phyloP scores from a whole-genome alignment of 1,139 yeast species.

The Pichia sp. region DNA sequence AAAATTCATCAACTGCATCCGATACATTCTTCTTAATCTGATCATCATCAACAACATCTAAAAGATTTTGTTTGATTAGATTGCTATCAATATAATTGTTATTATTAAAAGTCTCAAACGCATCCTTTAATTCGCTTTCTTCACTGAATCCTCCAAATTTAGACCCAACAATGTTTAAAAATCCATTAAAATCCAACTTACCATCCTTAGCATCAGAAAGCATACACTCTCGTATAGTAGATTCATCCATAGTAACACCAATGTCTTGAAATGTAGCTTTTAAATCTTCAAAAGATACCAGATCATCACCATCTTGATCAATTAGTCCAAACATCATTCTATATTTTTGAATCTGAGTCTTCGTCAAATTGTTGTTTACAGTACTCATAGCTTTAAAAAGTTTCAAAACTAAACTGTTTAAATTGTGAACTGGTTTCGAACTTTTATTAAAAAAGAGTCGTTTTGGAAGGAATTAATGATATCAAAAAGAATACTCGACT shows the following conservation, averaged over 20 bases:
- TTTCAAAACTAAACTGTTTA: background rate
- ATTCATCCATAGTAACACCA: slow-evolving; percentile 4
- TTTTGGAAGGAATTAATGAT: background rate
- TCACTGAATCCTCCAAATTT: slow-evolving; percentile 54
- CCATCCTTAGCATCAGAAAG: slow-evolving; percentile 32
- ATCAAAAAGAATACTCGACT: background rate
- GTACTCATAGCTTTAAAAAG: background rate
- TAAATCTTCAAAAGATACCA: slow-evolving; percentile 55
- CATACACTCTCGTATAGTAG: slow-evolving; percentile 33
- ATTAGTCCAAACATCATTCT: slow-evolving; percentile 44
- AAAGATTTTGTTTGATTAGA: slow-evolving; percentile 44
- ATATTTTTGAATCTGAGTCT: slow-evolving; percentile 23
- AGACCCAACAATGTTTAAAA: slow-evolving; percentile 60
- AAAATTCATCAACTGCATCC: slow-evolving; percentile 43
- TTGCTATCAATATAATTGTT: slow-evolving; percentile 37
- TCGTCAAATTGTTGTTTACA: slow-evolving; percentile 13
- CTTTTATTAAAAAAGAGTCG: background rate
- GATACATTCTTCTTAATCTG: slow-evolving; percentile 37
- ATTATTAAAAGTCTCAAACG: slow-evolving; percentile 50
- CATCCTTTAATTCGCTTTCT: slow-evolving; percentile 51
- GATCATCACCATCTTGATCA: slow-evolving; percentile 82
- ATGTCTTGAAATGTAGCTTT: slow-evolving; percentile 34
- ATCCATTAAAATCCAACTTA: slow-evolving; percentile 62
- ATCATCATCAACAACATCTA: slow-evolving; percentile 38
- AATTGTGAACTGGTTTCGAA: background rate